Evolutionary conservation across 495 filamentous ascomycete genomes (phyloP).

Genomic region (Aspergillus asperescens): DNA sequence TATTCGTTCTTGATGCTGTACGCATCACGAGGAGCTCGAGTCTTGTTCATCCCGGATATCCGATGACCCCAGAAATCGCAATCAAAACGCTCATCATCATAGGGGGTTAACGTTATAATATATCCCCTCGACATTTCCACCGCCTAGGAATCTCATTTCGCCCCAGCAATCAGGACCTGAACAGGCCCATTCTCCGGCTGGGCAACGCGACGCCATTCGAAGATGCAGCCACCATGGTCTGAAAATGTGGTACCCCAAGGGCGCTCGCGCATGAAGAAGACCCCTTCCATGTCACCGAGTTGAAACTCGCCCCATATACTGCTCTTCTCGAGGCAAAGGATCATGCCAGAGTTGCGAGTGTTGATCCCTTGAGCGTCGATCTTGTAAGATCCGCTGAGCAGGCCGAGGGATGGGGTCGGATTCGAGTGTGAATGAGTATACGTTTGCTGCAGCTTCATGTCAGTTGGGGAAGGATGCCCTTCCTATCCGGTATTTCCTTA

Average conservation of each 20-base stretch:
- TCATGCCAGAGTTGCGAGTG: constrained; percentile 11
- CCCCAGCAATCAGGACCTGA: not conserved
- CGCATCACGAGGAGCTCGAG: not conserved
- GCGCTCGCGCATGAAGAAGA: constrained; percentile 11
- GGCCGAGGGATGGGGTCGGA: not conserved
- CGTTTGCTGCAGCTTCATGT: not conserved
- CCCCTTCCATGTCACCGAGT: constrained; percentile 4
- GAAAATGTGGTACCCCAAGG: not conserved
- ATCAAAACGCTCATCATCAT: constrained; percentile 1
- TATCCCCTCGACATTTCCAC: constrained; percentile 10
- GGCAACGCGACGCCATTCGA: constrained; percentile 8
- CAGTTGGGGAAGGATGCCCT: not conserved
- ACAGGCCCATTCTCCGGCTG: not conserved
- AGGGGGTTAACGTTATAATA: not conserved
- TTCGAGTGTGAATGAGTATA: not conserved
- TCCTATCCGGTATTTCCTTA: not conserved
- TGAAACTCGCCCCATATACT: constrained; percentile 14
- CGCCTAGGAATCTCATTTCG: constrained; percentile 11
- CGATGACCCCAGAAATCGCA: constrained; percentile 9
- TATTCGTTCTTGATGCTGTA: not conserved
- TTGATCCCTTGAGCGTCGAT: not conserved
- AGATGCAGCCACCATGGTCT: not conserved
- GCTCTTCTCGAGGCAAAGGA: not conserved
- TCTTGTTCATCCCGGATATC: constrained; percentile 1
- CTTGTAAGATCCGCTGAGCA: constrained; percentile 8